These are phyloP conservation scores for Prinsepia uniflora DNA, from an alignment of 306 rosid genomes.

Conservation along the genomic window DNA sequence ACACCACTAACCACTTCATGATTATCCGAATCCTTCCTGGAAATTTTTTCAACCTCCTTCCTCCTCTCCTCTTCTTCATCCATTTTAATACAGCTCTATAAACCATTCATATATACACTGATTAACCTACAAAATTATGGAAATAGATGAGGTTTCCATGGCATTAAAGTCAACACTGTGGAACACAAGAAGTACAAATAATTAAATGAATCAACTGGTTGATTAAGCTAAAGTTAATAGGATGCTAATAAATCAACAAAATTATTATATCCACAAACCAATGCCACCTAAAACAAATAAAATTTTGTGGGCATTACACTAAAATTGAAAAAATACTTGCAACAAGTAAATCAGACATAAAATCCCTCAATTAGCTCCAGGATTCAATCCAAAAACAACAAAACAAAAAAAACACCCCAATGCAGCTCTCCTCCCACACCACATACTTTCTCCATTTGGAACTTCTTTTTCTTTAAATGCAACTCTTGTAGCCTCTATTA, in stretches of 20 bases:
- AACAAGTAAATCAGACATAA: background rate
- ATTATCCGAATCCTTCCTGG: conserved; percentile 34
- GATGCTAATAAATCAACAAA: background rate
- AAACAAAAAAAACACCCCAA: background rate
- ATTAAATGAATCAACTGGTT: conserved; percentile 4
- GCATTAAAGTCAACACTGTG: conserved; percentile 11
- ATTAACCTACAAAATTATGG: conserved; percentile 39
- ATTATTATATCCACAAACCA: background rate
- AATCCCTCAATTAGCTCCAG: background rate
- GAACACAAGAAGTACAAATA: conserved; percentile 9
- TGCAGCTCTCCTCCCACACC: conserved; percentile 4
- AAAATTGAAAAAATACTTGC: conserved; percentile 12
- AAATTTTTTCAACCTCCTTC: conserved; percentile 36
- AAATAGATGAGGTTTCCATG: background rate
- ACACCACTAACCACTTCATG: conserved; percentile 33
- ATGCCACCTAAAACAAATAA: conserved; percentile 8
- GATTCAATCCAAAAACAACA: conserved; percentile 12
- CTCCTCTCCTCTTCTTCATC: conserved; percentile 69
- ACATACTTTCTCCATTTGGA: conserved; percentile 5
- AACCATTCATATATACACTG: conserved; percentile 31
- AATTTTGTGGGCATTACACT: conserved; percentile 1
- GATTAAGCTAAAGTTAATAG: background rate
- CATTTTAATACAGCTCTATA: conserved; percentile 39
- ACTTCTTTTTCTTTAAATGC: background rate
- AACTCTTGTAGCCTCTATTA: background rate